phyloP scores from a whole-genome alignment of 805 yeast genomes.

The Yamadazyma takamatsuzukensis region DNA sequence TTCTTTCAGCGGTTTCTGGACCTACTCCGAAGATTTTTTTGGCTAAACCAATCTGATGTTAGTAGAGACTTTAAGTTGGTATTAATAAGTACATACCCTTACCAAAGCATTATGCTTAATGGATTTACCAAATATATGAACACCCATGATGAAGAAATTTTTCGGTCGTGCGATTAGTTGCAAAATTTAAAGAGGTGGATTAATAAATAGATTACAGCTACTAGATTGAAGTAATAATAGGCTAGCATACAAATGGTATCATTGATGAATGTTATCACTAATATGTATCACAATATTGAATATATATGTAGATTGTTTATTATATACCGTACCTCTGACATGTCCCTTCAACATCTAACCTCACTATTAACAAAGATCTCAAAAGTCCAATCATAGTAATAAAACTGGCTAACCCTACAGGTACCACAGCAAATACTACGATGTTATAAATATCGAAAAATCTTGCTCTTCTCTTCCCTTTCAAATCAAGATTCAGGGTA shows the following conservation, averaged over 20 bases:
- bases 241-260: too few species aligned
- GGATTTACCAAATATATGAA: conserved; percentile 42
- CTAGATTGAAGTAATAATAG: too few species aligned
- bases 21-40: conserved; percentile 87
- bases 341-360: conserved; percentile 52
- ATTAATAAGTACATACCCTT: conserved; percentile 18
- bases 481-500: conserved; percentile 66
- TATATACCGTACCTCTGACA: background rate
- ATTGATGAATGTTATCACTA: too few species aligned
- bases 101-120: conserved; percentile 42
- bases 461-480: conserved; percentile 46
- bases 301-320: too few species aligned
- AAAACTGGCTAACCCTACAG: conserved; percentile 92
- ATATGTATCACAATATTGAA: too few species aligned
- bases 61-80: conserved; percentile 8
- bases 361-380: conserved; percentile 67
- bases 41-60: conserved; percentile 57
- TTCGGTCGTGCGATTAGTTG: too few species aligned
- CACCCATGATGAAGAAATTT: conserved; percentile 29
- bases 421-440: conserved; percentile 96
- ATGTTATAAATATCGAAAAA: conserved; percentile 85
- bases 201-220: too few species aligned
- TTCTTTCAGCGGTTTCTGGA: conserved; percentile 58
- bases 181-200: background rate
- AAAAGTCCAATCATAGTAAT: conserved; percentile 84